Percentiles rank a stretch among this genome's conserved stretches.
Conservation (phyloP, 148 eudicot genomes). For the Dysphania ambrosioides region DNA sequence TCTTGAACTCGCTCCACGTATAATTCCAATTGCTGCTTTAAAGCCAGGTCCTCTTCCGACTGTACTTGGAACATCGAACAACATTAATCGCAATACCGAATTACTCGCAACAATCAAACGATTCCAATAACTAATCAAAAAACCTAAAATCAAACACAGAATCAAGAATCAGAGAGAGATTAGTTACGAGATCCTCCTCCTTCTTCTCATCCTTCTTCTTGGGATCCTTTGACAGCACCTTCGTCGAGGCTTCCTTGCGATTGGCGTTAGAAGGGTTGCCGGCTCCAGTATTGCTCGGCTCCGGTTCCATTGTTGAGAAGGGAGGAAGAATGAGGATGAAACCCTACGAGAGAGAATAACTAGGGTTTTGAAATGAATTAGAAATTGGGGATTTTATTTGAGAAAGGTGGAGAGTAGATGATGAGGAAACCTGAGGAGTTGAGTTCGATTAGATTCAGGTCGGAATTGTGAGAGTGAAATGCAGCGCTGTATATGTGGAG, state of each 20-base stretch:
- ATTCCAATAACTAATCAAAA: too few species aligned
- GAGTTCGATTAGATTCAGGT: too few species aligned
- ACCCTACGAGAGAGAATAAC: slow-evolving; percentile 15
- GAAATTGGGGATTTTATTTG: too few species aligned
- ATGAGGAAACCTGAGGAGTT: too few species aligned
- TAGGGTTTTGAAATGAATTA: slow-evolving; percentile 3
- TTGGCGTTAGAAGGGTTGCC: slow-evolving; percentile 6
- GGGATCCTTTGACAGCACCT: slow-evolving; percentile 40
- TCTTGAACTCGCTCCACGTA: slow-evolving; percentile 89
- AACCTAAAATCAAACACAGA: too few species aligned
- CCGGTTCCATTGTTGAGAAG: slow-evolving; percentile 32
- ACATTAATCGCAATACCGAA: too few species aligned
- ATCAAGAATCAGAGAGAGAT: background rate
- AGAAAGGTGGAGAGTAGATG: too few species aligned
- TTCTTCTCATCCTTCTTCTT: slow-evolving; percentile 79
- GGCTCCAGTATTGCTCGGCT: slow-evolving; percentile 29
- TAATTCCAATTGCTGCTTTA: slow-evolving; percentile 85
- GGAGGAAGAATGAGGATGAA: background rate
- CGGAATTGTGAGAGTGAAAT: too few species aligned
- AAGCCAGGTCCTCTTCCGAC: slow-evolving; percentile 96
- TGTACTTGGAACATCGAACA: slow-evolving; percentile 29
- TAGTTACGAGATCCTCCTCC: slow-evolving; percentile 70
- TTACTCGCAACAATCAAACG: too few species aligned
- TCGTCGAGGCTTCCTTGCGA: slow-evolving; percentile 31
- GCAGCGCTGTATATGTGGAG: too few species aligned